Percentiles rank a stretch among this genome's conserved stretches.
These are phyloP conservation scores for Saccharomycopsis guyanensis DNA, from an alignment of 805 yeast genomes.

Conservation along the genomic window DNA sequence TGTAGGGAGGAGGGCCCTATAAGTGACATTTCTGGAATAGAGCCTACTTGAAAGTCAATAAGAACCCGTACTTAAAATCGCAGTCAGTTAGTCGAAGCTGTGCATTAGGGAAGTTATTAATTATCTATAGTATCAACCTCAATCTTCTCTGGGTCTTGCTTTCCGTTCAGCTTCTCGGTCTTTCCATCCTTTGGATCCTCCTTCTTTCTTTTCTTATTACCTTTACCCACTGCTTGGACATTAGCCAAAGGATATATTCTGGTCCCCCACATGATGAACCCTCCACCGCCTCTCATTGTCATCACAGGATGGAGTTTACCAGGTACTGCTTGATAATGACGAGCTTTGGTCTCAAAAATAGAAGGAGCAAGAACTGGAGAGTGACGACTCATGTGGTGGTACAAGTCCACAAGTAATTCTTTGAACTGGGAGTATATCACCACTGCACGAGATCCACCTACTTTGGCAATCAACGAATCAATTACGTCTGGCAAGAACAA, in stretches of 20 bases:
- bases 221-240: conserved; percentile 64
- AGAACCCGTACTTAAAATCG: too few species aligned
- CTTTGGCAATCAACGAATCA: conserved; percentile 49
- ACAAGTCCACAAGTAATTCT: conserved; percentile 69
- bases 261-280: conserved; percentile 72
- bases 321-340: conserved; percentile 86
- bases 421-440: conserved; percentile 77
- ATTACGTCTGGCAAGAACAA: conserved; percentile 61
- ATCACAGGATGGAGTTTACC: conserved; percentile 92
- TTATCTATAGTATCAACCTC: too few species aligned
- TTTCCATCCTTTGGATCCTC: not conserved
- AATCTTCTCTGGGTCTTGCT: too few species aligned
- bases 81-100: too few species aligned
- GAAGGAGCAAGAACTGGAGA: conserved; percentile 69
- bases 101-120: too few species aligned
- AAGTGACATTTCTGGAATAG: too few species aligned
- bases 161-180: too few species aligned
- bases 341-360: conserved; percentile 70
- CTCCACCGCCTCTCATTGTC: conserved; percentile 93
- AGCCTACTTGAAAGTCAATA: too few species aligned
- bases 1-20: too few species aligned
- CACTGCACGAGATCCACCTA: conserved; percentile 83
- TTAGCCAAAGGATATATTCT: conserved; percentile 66
- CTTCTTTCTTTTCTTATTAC: conserved; percentile 39
- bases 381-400: conserved; percentile 59